Evolutionary conservation across 2,329 filamentous ascomycete genomes (phyloP), one percentile per base, ranked within the genome.

Genomic region (Fusarium solani-melongenae): DNA sequence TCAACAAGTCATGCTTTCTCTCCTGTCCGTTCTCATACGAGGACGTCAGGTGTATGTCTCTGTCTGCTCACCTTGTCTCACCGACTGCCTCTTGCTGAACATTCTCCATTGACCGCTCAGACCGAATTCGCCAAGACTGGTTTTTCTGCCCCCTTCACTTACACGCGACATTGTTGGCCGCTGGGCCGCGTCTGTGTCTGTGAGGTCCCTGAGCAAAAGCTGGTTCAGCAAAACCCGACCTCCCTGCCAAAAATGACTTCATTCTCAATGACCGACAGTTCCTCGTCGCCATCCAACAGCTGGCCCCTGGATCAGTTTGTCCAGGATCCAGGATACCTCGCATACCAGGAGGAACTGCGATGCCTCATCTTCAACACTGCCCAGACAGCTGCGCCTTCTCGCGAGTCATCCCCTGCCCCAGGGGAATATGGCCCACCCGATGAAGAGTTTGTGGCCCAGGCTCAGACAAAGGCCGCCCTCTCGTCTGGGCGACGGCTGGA

Each of bases 351-450:
- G 72, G 84, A 86, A 71, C 79, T 87, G 15, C 82, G 84, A 57
- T 82, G 80, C 22, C 83, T 86, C 67, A 84, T 87, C 34, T 86
- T 87, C 73, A 84, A 82, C 44, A 83, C 84, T 1, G 84, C 85
- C 1, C 83, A 86, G 44, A 86, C 84, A 7, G 82, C 81, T 3
- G 82, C 81, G 2, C 83, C 84, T 1, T 85, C 84, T 1, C 79
- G 84, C 2, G 81, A 84, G 44, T 77, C 77, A 6, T 85, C 81
- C 55, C 83, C 83, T 0, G 78, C 65, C 0, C 73, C 77, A 24
- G 71, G 65, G 9, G 71, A 72, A 38, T 68, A 73, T 64, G 70
- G 53, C 10, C 68, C 71, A 33, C 69, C 65, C 8, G 70, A 73
- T 29, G 67, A 78, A 57, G 68, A 77, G 31, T 51, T 68, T 44